Evolutionary conservation across 129 eudicot genomes (phyloP), one percentile per base, ranked within the genome.

Genomic region (Pulicaria dysenterica): DNA sequence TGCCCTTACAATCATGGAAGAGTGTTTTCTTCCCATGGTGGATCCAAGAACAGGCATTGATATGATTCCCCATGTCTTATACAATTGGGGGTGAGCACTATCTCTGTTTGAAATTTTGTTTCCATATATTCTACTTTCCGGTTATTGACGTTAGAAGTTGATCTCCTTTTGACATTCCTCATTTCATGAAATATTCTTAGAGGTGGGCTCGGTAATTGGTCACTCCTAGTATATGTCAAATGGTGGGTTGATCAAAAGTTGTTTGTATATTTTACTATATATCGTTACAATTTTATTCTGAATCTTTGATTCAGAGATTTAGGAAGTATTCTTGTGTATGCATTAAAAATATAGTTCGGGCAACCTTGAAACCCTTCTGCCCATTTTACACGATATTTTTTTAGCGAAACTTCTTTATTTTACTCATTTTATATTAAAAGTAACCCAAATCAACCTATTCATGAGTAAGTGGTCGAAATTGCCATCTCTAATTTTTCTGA

Each of bases 1-100:
- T 83, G 96, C 99, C 3, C 88, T 88, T 65, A 94, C 97, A 58
- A 94, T 94, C 15, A 87, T 94, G 97, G 99, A 94, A 85, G 99
- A 94, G 73, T 94, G 97, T 83, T 94, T 94, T 86, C 90, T 94
- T 41, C 96, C 94, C 15, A 94, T 90, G 99, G 92, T 89, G 83
- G 99, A 90, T 81, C 85, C 90, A 51, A 91, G 90, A 81, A 94
- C 99, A 4, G 99, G 99, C 75, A 88, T 94, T 71, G 91, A 94
- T 84, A 90, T 94, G 99, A 94, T 94, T 64, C 99, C 99, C 38
- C 99, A 94, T 70, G 91, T 90, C 38, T 54, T 94, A 36, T 94
- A 90, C 79, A 94, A 85, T 79, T 94, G 97, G 97, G 99, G 99
- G 99, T 94, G 67, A 84, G 90, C 67, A 11, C 47, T 31, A 57